These are phyloP conservation scores for Nakataea oryzae DNA, from an alignment of 2,329 filamentous ascomycete species.

Conservation along the genomic window DNA sequence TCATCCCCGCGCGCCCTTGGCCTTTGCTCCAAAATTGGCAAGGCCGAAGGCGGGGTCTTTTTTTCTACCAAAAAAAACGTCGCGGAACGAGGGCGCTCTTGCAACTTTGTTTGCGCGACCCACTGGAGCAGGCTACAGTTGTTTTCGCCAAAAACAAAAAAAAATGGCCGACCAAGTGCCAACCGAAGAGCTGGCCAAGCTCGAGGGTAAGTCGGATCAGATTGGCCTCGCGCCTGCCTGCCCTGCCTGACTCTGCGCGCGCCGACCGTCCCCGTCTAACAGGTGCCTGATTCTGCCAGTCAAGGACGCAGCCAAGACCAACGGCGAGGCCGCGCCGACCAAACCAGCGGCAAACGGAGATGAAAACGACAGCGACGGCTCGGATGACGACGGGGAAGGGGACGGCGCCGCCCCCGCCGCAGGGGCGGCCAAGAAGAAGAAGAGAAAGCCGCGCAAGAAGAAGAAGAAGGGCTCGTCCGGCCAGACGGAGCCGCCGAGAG, in stretches of 20 bases:
- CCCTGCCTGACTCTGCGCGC: too few relatives aligned
- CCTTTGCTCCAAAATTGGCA: not conserved
- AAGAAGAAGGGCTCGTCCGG: constrained; percentile 54
- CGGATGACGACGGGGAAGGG: constrained; percentile 40
- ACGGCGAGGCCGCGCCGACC: constrained; percentile 24
- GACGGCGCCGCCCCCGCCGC: constrained; percentile 25
- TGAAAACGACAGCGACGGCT: constrained; percentile 35
- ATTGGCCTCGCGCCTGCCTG: too few relatives aligned
- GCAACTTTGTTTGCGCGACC: not conserved
- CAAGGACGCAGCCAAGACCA: constrained; percentile 25
- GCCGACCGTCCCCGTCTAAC: not conserved
- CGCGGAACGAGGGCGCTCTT: not conserved
- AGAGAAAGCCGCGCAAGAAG: constrained; percentile 68
- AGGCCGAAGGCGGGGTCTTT: not conserved
- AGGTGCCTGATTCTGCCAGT: constrained; percentile 17
- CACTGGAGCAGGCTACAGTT: not conserved
- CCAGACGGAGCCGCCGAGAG: constrained; percentile 69
- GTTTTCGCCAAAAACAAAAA: not conserved
- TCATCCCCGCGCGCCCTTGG: not conserved
- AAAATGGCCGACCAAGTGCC: constrained; percentile 30
- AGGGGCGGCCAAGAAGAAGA: constrained; percentile 52
- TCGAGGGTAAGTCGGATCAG: constrained; percentile 20
- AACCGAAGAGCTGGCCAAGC: constrained; percentile 28
- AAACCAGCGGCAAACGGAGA: constrained; percentile 26
- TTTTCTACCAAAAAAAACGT: not conserved